Evolutionary conservation across 495 filamentous ascomycete species (phyloP).

Genomic region (Schizothecium vesticola): DNA sequence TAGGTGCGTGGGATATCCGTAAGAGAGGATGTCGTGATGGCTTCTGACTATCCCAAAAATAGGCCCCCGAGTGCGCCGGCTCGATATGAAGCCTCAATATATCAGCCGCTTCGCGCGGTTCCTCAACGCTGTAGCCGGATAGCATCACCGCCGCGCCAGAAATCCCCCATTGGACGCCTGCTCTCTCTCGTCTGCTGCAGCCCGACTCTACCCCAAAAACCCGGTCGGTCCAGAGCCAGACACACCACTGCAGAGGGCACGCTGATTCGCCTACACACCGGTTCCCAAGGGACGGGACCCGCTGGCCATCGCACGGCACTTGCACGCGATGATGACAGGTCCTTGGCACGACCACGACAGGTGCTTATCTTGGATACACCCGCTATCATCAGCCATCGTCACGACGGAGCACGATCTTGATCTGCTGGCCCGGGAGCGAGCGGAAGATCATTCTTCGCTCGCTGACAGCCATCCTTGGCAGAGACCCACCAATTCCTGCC

Average conservation of each 20-base stretch:
- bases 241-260: background rate
- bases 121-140: background rate
- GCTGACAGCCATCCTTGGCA: background rate
- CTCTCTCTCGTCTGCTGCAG: background rate
- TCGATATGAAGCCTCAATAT: background rate
- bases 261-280: background rate
- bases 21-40: background rate
- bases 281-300: background rate
- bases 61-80: background rate
- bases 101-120: background rate
- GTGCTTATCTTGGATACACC: background rate
- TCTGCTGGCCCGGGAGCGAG: background rate
- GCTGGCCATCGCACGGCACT: background rate
- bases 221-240: background rate
- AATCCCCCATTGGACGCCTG: background rate
- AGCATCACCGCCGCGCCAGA: background rate
- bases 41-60: background rate
- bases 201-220: background rate
- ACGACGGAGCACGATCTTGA: background rate
- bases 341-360: background rate
- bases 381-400: background rate
- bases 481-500: background rate
- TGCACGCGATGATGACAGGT: background rate
- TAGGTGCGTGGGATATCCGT: background rate
- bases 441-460: background rate